A percentile compares a stretch with the other conserved stretches of the same genome.
phyloP scores from a whole-genome alignment of 2,329 filamentous ascomycete species.

The Biscogniauxia marginata region DNA sequence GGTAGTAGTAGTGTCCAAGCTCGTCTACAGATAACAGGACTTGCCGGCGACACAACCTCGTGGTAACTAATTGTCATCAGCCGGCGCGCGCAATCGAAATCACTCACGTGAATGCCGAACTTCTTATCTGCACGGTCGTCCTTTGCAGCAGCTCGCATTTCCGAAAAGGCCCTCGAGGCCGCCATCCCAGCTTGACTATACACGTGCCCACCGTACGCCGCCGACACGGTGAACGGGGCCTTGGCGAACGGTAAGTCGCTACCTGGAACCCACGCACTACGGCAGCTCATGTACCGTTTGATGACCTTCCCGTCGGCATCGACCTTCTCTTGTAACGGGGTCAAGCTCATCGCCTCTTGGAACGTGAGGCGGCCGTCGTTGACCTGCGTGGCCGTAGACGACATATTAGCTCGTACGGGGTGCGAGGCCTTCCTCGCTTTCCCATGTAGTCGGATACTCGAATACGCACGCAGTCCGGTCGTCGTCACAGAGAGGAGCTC shows the following conservation, averaged over 20 bases:
- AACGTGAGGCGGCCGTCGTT: conserved; percentile 31
- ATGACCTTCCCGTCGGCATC: conserved; percentile 11
- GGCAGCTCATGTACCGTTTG: conserved; percentile 36
- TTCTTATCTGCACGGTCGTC: conserved; percentile 16
- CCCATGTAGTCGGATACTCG: neutral
- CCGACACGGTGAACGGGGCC: neutral
- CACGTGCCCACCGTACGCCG: conserved; percentile 44
- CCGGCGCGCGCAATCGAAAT: neutral
- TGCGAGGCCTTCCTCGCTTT: neutral
- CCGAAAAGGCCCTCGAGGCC: conserved; percentile 34
- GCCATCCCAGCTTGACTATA: conserved; percentile 42
- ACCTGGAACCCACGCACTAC: conserved; percentile 34
- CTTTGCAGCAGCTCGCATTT: conserved; percentile 24
- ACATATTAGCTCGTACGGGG: neutral
- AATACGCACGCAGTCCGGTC: too few species aligned
- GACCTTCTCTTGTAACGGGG: conserved; percentile 26
- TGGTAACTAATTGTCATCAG: too few species aligned
- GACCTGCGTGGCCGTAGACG: neutral
- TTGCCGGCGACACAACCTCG: too few species aligned
- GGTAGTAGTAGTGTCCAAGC: too few species aligned
- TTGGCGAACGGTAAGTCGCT: conserved; percentile 24
- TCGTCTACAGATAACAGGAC: too few species aligned
- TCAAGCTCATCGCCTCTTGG: conserved; percentile 37
- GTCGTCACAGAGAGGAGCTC: neutral
- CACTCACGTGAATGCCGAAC: conserved; percentile 41